Base-by-base conservation (phyloP, 352 stramenopile species). In the Pythium coloratum region DNA sequence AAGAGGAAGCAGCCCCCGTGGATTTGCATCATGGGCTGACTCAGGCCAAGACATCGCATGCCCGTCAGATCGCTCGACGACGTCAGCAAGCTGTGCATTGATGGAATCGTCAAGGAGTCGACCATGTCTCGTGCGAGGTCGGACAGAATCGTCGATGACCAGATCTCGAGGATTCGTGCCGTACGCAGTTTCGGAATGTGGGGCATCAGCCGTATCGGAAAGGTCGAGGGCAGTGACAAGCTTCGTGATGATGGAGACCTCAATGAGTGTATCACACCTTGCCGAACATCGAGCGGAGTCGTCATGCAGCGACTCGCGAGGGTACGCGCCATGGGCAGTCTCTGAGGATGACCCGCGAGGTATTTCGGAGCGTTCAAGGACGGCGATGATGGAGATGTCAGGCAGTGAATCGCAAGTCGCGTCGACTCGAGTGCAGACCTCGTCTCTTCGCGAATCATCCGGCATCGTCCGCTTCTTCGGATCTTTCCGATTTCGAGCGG, bases 401-500 rank as follows among this genome's bases (percentile, higher is more conserved):
- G 20, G 20, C 20, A 24, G 20, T 24, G 20, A 24, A 24, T 24
- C 20, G 20, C 20, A 24, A 24, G 20, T 24, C 20, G 20, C 20
- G 20, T 24, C 20, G 20, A 24, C 20, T 24, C 20, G 20, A 24
- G 20, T 24, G 20, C 20, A 24, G 20, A 24, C 20, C 20, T 24
- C 20, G 20, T 24, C 20, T 24, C 20, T 24, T 24, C 20, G 20
- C 4, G 32, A 57, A n/a, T 14, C n/a, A 26, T 16, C 36, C 16
- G 28, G 53, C 5, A 62, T 68, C 30, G 33, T 47, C 9, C 51
- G 28, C 1, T 68, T 68, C 30, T 68, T 68, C 24, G 28, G 20
- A n/a, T 68, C 62, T 1, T 62, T 68, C 49, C 40, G 40, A 44
- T 50, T 58, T 50, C 54, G 34, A 28, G 47, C 51, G 34, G 5